Percentiles rank a stretch among this genome's conserved stretches.
Conservation (phyloP, 2,329 filamentous ascomycete genomes). For the Phaeosphaeria sp. region DNA sequence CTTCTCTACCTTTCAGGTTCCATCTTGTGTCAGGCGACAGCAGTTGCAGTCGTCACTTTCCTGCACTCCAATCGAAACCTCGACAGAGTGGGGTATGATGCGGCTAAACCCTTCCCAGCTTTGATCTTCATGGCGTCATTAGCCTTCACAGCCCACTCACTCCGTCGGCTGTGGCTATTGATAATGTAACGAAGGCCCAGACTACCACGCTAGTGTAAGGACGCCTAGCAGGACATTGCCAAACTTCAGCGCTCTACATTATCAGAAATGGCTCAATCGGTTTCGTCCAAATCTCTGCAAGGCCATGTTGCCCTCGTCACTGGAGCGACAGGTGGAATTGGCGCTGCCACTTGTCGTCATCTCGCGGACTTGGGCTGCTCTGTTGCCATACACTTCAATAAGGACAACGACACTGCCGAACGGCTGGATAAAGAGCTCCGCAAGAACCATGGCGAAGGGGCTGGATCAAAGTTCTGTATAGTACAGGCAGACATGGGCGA, state of each 20-base stretch:
- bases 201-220: neutral
- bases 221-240: neutral
- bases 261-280: slow-evolving; percentile 1
- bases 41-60: neutral
- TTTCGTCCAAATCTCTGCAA: slow-evolving; percentile 9
- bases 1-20: too few relatives aligned
- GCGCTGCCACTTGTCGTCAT: slow-evolving; percentile 49
- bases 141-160: neutral
- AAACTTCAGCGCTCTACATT: neutral
- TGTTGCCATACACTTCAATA: slow-evolving; percentile 54
- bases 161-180: neutral
- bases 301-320: slow-evolving; percentile 48
- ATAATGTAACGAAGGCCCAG: neutral
- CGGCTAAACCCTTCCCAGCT: neutral
- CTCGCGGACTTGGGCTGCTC: slow-evolving; percentile 52
- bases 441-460: slow-evolving; percentile 28
- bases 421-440: slow-evolving; percentile 28
- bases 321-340: slow-evolving; percentile 55
- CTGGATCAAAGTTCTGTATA: slow-evolving; percentile 27
- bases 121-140: neutral
- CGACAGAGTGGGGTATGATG: neutral
- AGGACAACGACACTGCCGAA: slow-evolving; percentile 33
- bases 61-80: neutral
- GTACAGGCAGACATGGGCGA: slow-evolving; percentile 48
- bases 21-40: too few relatives aligned